Percentiles rank a stretch among this genome's conserved stretches.
Conservation (phyloP, 2,329 filamentous ascomycete genomes). For the Aspergillus costaricaensis region DNA sequence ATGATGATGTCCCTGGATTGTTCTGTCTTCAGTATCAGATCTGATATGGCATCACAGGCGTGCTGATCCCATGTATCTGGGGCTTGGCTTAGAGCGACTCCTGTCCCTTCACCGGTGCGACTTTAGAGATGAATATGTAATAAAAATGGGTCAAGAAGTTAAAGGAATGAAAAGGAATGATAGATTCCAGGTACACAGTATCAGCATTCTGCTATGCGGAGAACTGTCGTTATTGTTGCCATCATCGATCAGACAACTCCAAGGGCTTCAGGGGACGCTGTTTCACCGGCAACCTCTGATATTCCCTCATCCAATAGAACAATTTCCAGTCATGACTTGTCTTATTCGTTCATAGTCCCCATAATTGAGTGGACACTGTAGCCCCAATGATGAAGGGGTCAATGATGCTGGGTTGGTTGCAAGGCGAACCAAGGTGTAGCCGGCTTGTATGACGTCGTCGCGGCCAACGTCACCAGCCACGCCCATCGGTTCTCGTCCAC, state of each 20-base stretch:
- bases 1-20: neutral
- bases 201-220: neutral
- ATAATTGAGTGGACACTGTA: conserved; percentile 5
- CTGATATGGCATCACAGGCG: conserved; percentile 1
- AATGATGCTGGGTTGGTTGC: neutral
- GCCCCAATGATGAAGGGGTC: neutral
- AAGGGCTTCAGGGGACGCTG: neutral
- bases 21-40: neutral
- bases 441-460: conserved; percentile 4
- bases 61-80: neutral
- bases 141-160: neutral
- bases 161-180: neutral
- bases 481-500: neutral
- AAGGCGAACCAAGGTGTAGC: conserved; percentile 5
- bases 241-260: neutral
- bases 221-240: neutral
- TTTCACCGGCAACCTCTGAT: neutral
- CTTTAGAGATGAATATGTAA: neutral
- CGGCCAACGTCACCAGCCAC: conserved; percentile 9
- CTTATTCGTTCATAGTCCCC: neutral
- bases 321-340: neutral
- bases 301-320: neutral
- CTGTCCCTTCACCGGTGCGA: neutral
- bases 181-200: neutral
- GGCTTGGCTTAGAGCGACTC: neutral